Percentiles rank a stretch among this genome's conserved stretches.
Conservation (phyloP, 2,329 filamentous ascomycete species). For the Fusarium udum region DNA sequence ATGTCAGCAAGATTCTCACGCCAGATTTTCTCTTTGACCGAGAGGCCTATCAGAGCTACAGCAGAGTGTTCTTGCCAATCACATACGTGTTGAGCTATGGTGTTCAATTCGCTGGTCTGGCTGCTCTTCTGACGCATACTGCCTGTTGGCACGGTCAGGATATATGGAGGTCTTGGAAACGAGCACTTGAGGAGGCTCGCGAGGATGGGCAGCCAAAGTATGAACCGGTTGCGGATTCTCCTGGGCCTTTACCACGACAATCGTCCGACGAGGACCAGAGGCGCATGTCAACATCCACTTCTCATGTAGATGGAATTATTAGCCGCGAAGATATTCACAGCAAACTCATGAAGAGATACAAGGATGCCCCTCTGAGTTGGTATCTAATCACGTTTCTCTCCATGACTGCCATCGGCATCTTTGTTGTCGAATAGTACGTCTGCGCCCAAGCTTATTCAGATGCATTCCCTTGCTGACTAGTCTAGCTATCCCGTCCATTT, state of each 20-base stretch:
- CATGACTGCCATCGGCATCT: slow-evolving; percentile 83
- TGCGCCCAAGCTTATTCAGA: not conserved
- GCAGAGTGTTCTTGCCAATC: slow-evolving; percentile 84
- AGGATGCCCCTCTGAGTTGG: slow-evolving; percentile 84
- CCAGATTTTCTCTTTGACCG: slow-evolving; percentile 80
- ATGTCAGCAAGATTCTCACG: slow-evolving; percentile 83
- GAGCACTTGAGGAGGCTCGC: slow-evolving; percentile 71
- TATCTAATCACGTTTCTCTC: slow-evolving; percentile 78
- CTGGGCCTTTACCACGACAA: slow-evolving; percentile 24
- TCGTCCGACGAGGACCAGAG: slow-evolving; percentile 31
- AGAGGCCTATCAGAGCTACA: slow-evolving; percentile 81
- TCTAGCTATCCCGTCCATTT: slow-evolving; percentile 80
- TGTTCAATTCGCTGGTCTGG: slow-evolving; percentile 84
- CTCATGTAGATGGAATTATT: slow-evolving; percentile 64
- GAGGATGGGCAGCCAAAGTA: slow-evolving; percentile 62
- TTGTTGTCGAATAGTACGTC: slow-evolving; percentile 83
- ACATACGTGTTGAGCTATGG: slow-evolving; percentile 90
- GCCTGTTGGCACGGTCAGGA: slow-evolving; percentile 85
- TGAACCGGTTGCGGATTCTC: slow-evolving; percentile 56
- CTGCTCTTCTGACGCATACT: slow-evolving; percentile 82
- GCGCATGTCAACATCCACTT: slow-evolving; percentile 49
- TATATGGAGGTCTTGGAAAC: slow-evolving; percentile 80
- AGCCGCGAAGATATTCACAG: slow-evolving; percentile 84
- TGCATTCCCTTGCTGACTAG: slow-evolving; percentile 8
- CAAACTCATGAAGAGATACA: slow-evolving; percentile 82